Conservation (phyloP, 2,329 filamentous ascomycete species). For the Dactylellina leptospora region DNA sequence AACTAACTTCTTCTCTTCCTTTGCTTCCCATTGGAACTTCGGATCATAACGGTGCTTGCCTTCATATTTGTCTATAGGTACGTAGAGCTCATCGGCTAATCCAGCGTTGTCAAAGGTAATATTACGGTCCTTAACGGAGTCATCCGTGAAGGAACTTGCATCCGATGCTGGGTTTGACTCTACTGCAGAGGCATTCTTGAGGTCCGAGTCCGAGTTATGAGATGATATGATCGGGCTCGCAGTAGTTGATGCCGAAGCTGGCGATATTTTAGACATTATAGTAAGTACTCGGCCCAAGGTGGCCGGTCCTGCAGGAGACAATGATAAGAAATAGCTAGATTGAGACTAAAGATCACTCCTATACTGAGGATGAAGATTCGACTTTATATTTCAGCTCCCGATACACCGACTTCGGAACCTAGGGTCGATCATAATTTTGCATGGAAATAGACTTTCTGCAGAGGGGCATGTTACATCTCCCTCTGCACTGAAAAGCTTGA, state of each 20-base stretch:
- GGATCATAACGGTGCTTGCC: slow-evolving; percentile 70
- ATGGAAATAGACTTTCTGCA: background rate
- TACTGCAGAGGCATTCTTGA: slow-evolving; percentile 29
- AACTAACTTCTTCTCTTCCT: slow-evolving; percentile 68
- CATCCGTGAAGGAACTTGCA: slow-evolving; percentile 33
- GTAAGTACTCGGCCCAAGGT: background rate
- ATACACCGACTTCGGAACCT: background rate
- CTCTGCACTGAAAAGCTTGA: slow-evolving; percentile 23
- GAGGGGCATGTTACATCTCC: background rate
- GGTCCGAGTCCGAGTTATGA: slow-evolving; percentile 14
- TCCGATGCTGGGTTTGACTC: slow-evolving; percentile 2
- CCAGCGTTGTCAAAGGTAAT: slow-evolving; percentile 59
- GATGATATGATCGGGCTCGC: background rate
- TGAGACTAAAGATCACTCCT: slow-evolving; percentile 15
- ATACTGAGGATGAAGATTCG: slow-evolving; percentile 6
- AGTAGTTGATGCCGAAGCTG: slow-evolving; percentile 15
- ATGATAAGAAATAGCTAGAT: background rate
- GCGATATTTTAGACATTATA: slow-evolving; percentile 35
- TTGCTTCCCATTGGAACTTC: slow-evolving; percentile 66
- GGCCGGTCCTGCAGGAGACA: background rate
- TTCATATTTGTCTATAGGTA: slow-evolving; percentile 68
- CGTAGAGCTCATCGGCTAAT: slow-evolving; percentile 61
- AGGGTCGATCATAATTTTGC: too few species aligned
- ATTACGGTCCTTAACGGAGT: slow-evolving; percentile 13
- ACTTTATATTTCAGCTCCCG: slow-evolving; percentile 27